phyloP scores from a whole-genome alignment of 352 stramenopile genomes.

The Labyrinthula sp. region DNA sequence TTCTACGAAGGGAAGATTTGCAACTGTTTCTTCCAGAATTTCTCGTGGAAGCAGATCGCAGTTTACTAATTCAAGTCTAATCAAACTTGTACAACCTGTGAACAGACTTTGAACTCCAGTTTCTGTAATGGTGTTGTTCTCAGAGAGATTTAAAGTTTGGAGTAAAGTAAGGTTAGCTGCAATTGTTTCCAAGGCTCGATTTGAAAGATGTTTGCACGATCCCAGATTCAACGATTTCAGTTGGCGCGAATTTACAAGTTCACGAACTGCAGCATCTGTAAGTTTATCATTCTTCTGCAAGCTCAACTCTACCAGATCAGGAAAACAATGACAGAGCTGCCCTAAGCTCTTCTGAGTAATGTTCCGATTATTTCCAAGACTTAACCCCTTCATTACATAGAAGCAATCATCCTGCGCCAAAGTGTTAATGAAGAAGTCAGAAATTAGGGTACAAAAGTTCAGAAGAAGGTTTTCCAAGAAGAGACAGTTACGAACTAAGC shows the following conservation, averaged over 20 bases:
- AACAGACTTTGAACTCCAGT: conserved; percentile 38
- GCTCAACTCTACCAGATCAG: conserved; percentile 49
- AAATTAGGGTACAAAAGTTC: conserved; percentile 58
- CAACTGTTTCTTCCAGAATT: conserved; percentile 44
- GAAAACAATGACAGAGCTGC: conserved; percentile 40
- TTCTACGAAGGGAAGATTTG: conserved; percentile 53
- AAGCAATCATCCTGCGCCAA: no score
- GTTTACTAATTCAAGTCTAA: conserved; percentile 56
- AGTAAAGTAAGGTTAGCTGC: conserved; percentile 32
- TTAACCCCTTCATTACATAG: no score
- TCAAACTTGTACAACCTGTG: conserved; percentile 44
- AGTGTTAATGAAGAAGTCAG: conserved; percentile 45
- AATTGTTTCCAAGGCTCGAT: conserved; percentile 43
- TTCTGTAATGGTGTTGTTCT: conserved; percentile 50
- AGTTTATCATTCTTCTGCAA: conserved; percentile 52
- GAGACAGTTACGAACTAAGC: conserved; percentile 55
- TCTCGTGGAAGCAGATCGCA: conserved; percentile 46
- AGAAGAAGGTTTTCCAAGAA: no score
- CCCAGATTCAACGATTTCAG: conserved; percentile 51
- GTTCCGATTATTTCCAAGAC: conserved; percentile 51
- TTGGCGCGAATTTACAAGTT: conserved; percentile 39
- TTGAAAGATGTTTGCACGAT: conserved; percentile 48
- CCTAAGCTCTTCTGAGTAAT: conserved; percentile 50
- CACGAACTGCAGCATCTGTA: conserved; percentile 41
- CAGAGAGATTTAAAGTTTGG: conserved; percentile 41